Evolutionary conservation across 2,329 filamentous ascomycete genomes (phyloP).

Genomic region (Chrysoporthe cubensis): DNA sequence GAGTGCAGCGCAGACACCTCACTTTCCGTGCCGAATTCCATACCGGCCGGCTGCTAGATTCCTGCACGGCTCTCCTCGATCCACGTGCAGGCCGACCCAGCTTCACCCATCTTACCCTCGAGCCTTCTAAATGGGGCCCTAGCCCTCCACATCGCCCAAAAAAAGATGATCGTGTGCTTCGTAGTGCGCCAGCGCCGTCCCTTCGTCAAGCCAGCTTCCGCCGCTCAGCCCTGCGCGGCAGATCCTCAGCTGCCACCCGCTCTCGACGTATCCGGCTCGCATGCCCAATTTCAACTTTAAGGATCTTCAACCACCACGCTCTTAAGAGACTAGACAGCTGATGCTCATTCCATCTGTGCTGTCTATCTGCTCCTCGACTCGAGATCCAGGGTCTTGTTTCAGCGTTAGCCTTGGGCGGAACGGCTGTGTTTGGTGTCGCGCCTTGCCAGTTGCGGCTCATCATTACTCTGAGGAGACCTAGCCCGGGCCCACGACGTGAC

Average conservation of each 20-base stretch:
- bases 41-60: not conserved
- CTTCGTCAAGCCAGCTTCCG: not conserved
- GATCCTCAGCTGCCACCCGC: not conserved
- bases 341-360: no score
- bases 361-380: no score
- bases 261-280: no score
- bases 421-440: not conserved
- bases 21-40: not conserved
- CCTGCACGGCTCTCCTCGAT: not conserved
- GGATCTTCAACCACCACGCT: no score
- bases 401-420: not conserved
- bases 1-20: not conserved
- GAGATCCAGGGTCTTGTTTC: no score
- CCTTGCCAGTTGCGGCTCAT: not conserved
- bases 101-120: no score
- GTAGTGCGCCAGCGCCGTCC: conserved; percentile 1
- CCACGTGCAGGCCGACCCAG: no score
- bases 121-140: not conserved
- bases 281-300: no score
- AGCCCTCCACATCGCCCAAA: not conserved
- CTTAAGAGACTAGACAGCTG: no score
- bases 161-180: not conserved
- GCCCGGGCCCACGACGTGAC: no score
- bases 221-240: not conserved
- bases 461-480: not conserved